These are phyloP conservation scores for Pyricularia grisea DNA, from an alignment of 2,329 filamentous ascomycete species.

Conservation along the genomic window DNA sequence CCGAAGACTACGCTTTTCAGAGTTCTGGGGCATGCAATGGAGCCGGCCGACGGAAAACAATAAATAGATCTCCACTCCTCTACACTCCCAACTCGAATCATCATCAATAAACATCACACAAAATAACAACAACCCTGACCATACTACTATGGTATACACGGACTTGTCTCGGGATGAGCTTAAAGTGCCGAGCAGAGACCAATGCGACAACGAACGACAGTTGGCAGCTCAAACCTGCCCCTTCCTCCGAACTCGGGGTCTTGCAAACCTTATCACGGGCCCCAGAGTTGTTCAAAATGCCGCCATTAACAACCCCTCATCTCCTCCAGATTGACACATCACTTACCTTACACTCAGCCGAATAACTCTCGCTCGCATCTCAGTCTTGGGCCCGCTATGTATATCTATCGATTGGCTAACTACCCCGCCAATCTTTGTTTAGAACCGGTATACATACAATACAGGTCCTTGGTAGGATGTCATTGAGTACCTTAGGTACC, in stretches of 20 bases:
- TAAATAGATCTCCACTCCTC: neutral
- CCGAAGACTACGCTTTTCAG: neutral
- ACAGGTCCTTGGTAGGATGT: too few species aligned
- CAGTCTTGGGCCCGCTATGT: neutral
- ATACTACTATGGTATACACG: too few species aligned
- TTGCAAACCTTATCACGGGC: neutral
- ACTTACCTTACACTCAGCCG: neutral
- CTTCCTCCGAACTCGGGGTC: neutral
- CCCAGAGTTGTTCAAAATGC: too few species aligned
- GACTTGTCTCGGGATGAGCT: neutral
- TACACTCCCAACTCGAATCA: neutral
- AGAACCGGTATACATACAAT: neutral
- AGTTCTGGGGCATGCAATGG: neutral
- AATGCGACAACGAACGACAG: neutral
- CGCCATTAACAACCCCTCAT: neutral
- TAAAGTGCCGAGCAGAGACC: neutral
- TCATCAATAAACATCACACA: too few species aligned
- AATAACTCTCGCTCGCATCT: neutral
- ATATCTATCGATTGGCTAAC: neutral
- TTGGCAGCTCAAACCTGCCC: neutral
- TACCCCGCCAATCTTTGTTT: neutral
- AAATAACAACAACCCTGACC: neutral
- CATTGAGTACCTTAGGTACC: too few species aligned
- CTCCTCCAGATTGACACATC: neutral
- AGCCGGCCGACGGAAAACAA: neutral